Evolutionary conservation across 2,329 filamentous ascomycete species (phyloP).

Genomic region (Colletotrichum coccodes): DNA sequence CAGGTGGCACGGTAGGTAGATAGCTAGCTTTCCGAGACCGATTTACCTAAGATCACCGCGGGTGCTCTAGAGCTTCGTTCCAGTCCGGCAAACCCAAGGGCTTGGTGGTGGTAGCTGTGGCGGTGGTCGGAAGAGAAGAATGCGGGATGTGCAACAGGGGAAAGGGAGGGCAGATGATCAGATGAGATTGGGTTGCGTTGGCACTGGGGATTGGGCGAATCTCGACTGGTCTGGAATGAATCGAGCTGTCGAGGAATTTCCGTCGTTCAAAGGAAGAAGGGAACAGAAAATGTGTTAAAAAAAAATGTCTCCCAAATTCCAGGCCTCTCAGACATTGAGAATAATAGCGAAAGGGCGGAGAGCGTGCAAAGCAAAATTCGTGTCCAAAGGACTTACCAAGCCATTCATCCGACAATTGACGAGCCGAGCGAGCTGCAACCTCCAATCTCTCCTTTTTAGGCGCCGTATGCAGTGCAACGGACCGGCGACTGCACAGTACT

Average conservation of each 20-base stretch:
- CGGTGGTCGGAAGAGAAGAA: conserved; percentile 1
- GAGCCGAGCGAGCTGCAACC: background rate
- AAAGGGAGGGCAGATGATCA: conserved; percentile 19
- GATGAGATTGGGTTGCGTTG: conserved; percentile 28
- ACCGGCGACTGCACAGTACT: background rate
- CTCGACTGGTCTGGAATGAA: conserved; percentile 29
- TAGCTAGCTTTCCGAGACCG: background rate
- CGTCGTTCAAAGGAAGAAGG: background rate
- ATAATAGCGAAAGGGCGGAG: background rate
- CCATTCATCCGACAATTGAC: background rate
- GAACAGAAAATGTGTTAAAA: background rate
- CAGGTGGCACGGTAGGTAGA: background rate
- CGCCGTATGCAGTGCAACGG: no score
- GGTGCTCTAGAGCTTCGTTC: background rate
- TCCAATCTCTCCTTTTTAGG: background rate
- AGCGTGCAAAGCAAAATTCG: background rate
- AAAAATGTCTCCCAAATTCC: background rate
- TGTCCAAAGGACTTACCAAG: background rate
- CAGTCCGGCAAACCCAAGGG: background rate
- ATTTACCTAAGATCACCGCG: conserved; percentile 10
- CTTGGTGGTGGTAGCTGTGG: background rate
- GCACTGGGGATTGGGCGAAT: conserved; percentile 15
- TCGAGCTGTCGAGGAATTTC: background rate
- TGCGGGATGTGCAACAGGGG: conserved; percentile 31
- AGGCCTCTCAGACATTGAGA: background rate